Conservation (phyloP, 305 asterid genomes). For the Fraxinus nigra region DNA sequence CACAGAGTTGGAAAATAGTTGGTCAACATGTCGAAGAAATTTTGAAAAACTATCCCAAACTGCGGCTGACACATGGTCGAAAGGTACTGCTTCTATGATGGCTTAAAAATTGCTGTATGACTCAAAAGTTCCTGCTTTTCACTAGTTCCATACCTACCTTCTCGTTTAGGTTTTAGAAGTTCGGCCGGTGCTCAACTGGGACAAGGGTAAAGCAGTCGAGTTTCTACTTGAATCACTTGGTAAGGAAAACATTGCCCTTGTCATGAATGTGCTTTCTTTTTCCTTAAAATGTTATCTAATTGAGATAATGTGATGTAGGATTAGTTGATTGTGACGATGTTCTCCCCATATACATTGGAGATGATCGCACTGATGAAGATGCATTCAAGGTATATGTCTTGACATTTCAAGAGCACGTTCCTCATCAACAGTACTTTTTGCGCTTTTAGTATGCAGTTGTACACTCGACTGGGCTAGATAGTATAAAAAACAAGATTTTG, state of each 20-base stretch:
- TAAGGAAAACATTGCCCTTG: constrained; percentile 33
- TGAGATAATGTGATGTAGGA: constrained; percentile 36
- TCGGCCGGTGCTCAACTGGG: constrained; percentile 89
- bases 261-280: neutral
- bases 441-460: neutral
- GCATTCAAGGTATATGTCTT: constrained; percentile 71
- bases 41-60: constrained; percentile 67
- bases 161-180: constrained; percentile 77
- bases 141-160: neutral
- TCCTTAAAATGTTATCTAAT: neutral
- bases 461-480: neutral
- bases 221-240: constrained; percentile 91
- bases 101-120: neutral
- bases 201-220: constrained; percentile 96
- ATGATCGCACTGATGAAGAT: constrained; percentile 92
- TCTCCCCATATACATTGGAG: constrained; percentile 82
- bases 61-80: constrained; percentile 92
- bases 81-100: constrained; percentile 50
- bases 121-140: neutral
- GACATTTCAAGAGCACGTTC: neutral
- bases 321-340: constrained; percentile 58
- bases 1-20: constrained; percentile 68
- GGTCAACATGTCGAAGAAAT: constrained; percentile 56
- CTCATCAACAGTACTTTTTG: neutral
- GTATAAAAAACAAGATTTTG: neutral